Base-by-base conservation (phyloP, 202 grass and related monocot species). In the Hordeum pubiflorum region DNA sequence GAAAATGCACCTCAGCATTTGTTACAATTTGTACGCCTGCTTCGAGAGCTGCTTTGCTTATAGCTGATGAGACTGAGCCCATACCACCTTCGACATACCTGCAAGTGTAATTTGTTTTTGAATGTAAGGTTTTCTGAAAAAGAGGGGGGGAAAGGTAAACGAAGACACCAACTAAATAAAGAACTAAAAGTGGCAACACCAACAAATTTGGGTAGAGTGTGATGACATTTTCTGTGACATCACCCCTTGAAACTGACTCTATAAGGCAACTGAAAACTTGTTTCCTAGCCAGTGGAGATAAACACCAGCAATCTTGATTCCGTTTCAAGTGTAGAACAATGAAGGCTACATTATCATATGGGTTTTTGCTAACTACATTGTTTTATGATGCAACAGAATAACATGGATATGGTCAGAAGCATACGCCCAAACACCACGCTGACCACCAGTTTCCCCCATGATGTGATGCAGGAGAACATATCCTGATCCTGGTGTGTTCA, bases 61-160 rank as follows among this genome's bases (percentile, higher is more conserved):
- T 94, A 61, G 96, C 92, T 78, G 81, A 78, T 43, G 96, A 98
- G 34, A 98, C 96, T 38, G 92, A 93, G 58, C 96, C 96, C 96
- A 98, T 95, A 69, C 96, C 96, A 68, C 96, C 95, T 93, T 98
- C 69, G 29, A 98, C 95, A 85, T 98, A 98, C 79, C 92, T 98
- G 76, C 56, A 82, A 69, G 68, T 78, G 26, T 27, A 75, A 7
- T 38, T 17, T 29, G 27, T 29, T 29, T 29, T 29, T 29, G 11
- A 48, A 48, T 15, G 44, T 2, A 17, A 86, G 76, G 39, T 76
- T 65, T 69, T 63, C 34, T 65, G 7, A 27, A 72, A 44, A 81
- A 48, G 55, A 13, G 26, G 77, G 72, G 34, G 3, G 24, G 1
- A 85, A 61, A 32, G 3, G 4, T 48, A 15, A 76, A 85, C 4